Evolutionary conservation across 768 basidiomycete genomes (phyloP).

Genomic region (Lactifluus volemus): DNA sequence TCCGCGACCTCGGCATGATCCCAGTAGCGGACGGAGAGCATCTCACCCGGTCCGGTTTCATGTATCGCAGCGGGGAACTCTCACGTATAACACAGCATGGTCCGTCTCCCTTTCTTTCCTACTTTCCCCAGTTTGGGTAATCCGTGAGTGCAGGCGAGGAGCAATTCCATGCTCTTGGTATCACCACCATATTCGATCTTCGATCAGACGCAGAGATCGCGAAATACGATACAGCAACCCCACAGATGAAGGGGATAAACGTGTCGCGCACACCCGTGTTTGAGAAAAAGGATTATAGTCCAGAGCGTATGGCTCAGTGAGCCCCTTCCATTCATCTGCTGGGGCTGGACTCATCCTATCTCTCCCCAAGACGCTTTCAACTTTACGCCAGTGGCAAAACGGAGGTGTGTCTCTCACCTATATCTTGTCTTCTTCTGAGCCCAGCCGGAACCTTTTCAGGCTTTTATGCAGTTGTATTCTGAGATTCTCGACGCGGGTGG

Average conservation of each 20-base stretch:
- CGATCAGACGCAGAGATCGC: conserved; percentile 72
- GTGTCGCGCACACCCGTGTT: conserved; percentile 56
- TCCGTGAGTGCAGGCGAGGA: conserved; percentile 38
- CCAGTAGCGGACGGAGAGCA: conserved; percentile 37
- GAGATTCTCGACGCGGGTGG: conserved; percentile 75
- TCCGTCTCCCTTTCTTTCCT: conserved; percentile 21
- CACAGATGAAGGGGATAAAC: conserved; percentile 53
- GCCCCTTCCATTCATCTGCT: conserved; percentile 33
- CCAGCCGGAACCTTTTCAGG: conserved; percentile 32
- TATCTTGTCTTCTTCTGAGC: background rate
- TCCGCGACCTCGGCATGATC: conserved; percentile 63
- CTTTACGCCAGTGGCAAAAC: conserved; percentile 74
- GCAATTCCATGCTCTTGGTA: conserved; percentile 49
- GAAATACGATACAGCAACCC: conserved; percentile 61
- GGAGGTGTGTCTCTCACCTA: conserved; percentile 39
- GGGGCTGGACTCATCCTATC: background rate
- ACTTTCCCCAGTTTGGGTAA: background rate
- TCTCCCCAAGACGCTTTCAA: conserved; percentile 45
- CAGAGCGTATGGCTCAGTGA: conserved; percentile 77
- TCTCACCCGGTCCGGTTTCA: conserved; percentile 46
- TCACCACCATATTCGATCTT: conserved; percentile 65
- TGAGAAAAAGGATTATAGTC: conserved; percentile 69
- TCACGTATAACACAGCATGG: conserved; percentile 65
- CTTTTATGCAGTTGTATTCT: conserved; percentile 72
- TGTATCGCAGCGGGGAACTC: conserved; percentile 67